phyloP scores from a whole-genome alignment of 768 basidiomycete genomes.

The Phylloporus arenicola region DNA sequence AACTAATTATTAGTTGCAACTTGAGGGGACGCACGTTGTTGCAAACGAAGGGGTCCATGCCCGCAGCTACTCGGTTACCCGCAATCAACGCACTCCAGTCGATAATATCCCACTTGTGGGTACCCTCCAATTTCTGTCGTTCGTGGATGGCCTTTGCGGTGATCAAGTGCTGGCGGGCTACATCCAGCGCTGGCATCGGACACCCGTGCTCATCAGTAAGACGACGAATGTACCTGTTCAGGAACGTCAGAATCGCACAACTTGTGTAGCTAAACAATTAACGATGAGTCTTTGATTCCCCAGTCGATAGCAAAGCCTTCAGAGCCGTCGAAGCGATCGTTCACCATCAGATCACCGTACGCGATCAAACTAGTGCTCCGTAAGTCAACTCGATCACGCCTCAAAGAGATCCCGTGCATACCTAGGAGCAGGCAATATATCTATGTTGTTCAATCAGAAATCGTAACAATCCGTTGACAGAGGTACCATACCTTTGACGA shows the following conservation, averaged over 20 bases:
- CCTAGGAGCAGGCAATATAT: slow-evolving; percentile 64
- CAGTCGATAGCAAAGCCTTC: slow-evolving; percentile 77
- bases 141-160: slow-evolving; percentile 71
- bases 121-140: slow-evolving; percentile 39
- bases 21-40: slow-evolving; percentile 29
- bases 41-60: slow-evolving; percentile 44
- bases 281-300: slow-evolving; percentile 83
- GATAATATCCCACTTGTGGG: slow-evolving; percentile 49
- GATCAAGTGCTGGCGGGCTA: slow-evolving; percentile 73
- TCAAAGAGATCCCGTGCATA: slow-evolving; percentile 24
- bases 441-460: slow-evolving; percentile 32
- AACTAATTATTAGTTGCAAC: too few relatives aligned
- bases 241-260: slow-evolving; percentile 4
- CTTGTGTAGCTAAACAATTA: slow-evolving; percentile 16
- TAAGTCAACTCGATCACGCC: neutral
- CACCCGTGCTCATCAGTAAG: slow-evolving; percentile 60
- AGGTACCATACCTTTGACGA: slow-evolving; percentile 58
- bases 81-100: slow-evolving; percentile 85
- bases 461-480: neutral
- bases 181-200: slow-evolving; percentile 68
- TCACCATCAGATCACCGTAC: slow-evolving; percentile 65
- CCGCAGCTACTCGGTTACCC: slow-evolving; percentile 71
- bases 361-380: slow-evolving; percentile 38
- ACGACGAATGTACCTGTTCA: slow-evolving; percentile 57
- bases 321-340: slow-evolving; percentile 69